Percentiles rank a stretch among this genome's conserved stretches.
These are phyloP conservation scores for Trichosporon sp. DNA, from an alignment of 1,284 basidiomycete genomes.

Conservation along the genomic window DNA sequence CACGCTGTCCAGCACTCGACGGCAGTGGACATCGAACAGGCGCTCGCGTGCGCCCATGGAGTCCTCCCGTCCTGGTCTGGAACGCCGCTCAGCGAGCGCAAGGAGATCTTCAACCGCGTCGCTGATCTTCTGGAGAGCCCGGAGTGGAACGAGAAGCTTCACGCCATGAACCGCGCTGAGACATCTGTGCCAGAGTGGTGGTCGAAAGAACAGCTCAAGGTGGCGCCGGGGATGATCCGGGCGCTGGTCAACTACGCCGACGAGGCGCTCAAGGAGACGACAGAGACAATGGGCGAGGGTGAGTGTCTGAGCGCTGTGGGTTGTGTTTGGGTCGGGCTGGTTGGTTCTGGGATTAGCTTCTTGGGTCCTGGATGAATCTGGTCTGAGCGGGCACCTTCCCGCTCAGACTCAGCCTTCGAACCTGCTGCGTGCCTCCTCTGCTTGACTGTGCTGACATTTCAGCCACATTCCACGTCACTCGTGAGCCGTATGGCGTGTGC, in stretches of 20 bases:
- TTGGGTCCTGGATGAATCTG: no score
- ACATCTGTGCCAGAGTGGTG: slow-evolving; percentile 14
- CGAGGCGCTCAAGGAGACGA: slow-evolving; percentile 16
- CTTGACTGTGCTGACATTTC: neutral
- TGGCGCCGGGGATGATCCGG: neutral
- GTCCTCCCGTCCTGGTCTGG: slow-evolving; percentile 10
- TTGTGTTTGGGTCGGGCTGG: no score
- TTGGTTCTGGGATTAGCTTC: no score
- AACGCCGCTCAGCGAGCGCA: slow-evolving; percentile 11
- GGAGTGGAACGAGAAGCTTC: slow-evolving; percentile 12
- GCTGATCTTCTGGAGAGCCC: slow-evolving; percentile 9
- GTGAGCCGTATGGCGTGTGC: slow-evolving; percentile 28
- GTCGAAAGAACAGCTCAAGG: slow-evolving; percentile 14
- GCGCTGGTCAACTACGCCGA: slow-evolving; percentile 10
- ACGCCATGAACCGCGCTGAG: slow-evolving; percentile 16
- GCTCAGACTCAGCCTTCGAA: no score
- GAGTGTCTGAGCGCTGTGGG: neutral
- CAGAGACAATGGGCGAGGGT: slow-evolving; percentile 5
- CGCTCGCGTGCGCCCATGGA: slow-evolving; percentile 5
- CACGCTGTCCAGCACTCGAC: slow-evolving; percentile 13
- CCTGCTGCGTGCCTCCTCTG: no score
- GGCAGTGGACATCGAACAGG: slow-evolving; percentile 7
- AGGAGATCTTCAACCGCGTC: slow-evolving; percentile 9
- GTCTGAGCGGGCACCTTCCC: no score
- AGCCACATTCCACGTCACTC: slow-evolving; percentile 8